Conservation (phyloP, 106 monocot genomes). For the Allium cepa region DNA sequence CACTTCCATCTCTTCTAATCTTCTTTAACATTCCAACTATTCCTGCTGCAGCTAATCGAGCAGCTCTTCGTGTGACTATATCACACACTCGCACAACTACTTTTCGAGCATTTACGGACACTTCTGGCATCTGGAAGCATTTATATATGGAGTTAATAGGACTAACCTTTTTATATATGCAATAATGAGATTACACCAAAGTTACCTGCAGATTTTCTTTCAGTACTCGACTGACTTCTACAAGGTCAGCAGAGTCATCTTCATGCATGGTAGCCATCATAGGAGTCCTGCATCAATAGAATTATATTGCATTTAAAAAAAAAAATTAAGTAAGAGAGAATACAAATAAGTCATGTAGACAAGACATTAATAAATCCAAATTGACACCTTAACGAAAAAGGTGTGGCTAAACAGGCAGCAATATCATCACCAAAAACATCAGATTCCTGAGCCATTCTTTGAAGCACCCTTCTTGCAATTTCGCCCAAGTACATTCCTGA, state of each 20-base stretch:
- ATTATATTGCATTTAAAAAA: neutral
- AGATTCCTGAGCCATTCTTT: conserved; percentile 56
- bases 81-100: conserved; percentile 80
- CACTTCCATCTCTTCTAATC: conserved; percentile 83
- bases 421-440: conserved; percentile 71
- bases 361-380: neutral
- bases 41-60: conserved; percentile 80
- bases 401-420: conserved; percentile 37
- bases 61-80: conserved; percentile 73
- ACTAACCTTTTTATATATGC: no score
- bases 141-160: no score
- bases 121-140: conserved; percentile 39
- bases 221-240: conserved; percentile 63
- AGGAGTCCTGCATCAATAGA: conserved; percentile 39
- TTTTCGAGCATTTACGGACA: conserved; percentile 57
- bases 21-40: conserved; percentile 96
- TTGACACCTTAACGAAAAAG: conserved; percentile 62
- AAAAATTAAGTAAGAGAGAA: neutral
- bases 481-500: conserved; percentile 97
- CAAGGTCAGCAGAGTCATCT: conserved; percentile 68
- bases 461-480: conserved; percentile 74
- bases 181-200: neutral
- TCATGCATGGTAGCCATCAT: conserved; percentile 83
- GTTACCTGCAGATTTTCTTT: conserved; percentile 52
- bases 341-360: neutral